A percentile compares a stretch with the other conserved stretches of the same genome.
These are phyloP conservation scores for Neoboletus magnificus DNA, from an alignment of 768 basidiomycete species.

Conservation along the genomic window DNA sequence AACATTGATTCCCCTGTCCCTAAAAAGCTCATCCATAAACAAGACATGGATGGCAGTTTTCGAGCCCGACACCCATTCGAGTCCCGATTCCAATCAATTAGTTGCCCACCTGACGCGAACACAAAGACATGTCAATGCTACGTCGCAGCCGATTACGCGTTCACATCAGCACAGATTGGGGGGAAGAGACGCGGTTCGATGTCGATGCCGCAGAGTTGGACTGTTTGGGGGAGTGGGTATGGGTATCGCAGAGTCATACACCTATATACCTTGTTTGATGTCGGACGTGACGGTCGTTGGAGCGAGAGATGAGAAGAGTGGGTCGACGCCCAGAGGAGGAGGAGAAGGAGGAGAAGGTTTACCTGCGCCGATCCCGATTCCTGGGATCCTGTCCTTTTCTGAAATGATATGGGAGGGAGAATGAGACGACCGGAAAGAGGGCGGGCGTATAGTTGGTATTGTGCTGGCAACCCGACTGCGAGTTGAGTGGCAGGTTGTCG, in stretches of 20 bases:
- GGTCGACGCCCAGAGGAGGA: too few species aligned
- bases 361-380: constrained; percentile 24
- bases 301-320: not conserved
- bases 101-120: constrained; percentile 31
- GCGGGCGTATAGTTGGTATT: constrained; percentile 21
- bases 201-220: constrained; percentile 25
- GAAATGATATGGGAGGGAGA: constrained; percentile 14
- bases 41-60: constrained; percentile 8
- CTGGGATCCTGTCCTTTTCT: constrained; percentile 21
- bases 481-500: not conserved
- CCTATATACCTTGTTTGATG: constrained; percentile 15
- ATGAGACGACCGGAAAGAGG: constrained; percentile 22
- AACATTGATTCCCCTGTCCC: constrained; percentile 7
- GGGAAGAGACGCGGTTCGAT: constrained; percentile 25
- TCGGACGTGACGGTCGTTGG: not conserved
- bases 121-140: constrained; percentile 24
- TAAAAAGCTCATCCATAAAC: constrained; percentile 13
- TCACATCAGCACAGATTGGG: constrained; percentile 28
- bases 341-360: too few species aligned
- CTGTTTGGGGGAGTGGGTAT: constrained; percentile 12
- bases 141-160: constrained; percentile 26
- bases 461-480: constrained; percentile 5
- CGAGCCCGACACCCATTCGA: constrained; percentile 13
- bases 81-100: constrained; percentile 32
- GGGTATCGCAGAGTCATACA: constrained; percentile 22